These are phyloP conservation scores for Candida arabinofermentans DNA, from an alignment of 805 yeast species.

Conservation along the genomic window DNA sequence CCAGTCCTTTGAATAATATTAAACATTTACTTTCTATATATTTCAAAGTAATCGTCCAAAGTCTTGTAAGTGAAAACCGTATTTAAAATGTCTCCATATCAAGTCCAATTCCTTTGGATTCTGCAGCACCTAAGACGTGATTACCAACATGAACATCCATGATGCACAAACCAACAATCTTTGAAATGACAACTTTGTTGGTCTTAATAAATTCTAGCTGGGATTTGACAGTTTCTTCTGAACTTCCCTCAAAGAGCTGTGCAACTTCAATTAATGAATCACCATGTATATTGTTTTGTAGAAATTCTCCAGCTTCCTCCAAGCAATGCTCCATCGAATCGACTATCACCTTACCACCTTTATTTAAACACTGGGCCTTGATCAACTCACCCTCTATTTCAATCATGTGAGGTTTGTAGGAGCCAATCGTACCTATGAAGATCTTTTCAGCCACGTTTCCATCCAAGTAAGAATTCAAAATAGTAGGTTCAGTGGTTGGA, in stretches of 20 bases:
- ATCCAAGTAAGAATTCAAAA: constrained; percentile 32
- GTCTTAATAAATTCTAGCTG: constrained; percentile 16
- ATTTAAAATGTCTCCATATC: constrained; percentile 28
- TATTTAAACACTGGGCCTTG: constrained; percentile 31
- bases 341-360: constrained; percentile 45
- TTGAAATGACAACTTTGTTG: constrained; percentile 40
- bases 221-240: neutral
- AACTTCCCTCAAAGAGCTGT: constrained; percentile 27
- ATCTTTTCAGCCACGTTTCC: constrained; percentile 18
- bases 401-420: constrained; percentile 63
- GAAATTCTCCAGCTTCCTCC: constrained; percentile 63
- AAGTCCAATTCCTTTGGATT: constrained; percentile 25
- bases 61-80: neutral
- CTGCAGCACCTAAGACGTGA: constrained; percentile 33
- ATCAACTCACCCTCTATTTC: constrained; percentile 49
- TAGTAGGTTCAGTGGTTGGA: constrained; percentile 50
- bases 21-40: too few relatives aligned
- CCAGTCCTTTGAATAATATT: too few relatives aligned
- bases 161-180: constrained; percentile 59
- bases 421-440: constrained; percentile 59
- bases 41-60: neutral
- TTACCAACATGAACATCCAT: constrained; percentile 60
- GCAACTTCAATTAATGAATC: constrained; percentile 46
- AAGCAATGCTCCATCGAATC: constrained; percentile 56
- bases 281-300: constrained; percentile 38